Base-by-base conservation (phyloP, 345 rosid genomes). In the Durio zibethinus region DNA sequence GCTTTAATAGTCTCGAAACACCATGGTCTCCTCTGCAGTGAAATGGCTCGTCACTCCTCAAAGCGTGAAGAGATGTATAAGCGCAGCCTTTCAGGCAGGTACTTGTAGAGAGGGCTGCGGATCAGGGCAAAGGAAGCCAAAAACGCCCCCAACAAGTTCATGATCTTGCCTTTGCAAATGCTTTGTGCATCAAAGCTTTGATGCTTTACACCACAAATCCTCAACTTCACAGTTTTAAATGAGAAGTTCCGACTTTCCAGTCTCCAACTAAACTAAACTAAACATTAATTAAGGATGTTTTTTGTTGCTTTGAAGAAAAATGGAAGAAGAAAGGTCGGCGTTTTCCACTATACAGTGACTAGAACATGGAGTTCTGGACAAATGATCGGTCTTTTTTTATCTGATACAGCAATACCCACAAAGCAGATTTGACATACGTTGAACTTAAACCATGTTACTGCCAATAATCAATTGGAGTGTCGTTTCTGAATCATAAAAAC, bases 71-170 rank as follows among this genome's bases (percentile, higher is more conserved):
- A 52, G 62, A 72, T 31, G 75, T 72, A 72, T 9, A 48, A 33
- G 29, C 61, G 61, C 61, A 72, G 43, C 0, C 18, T 72, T 52
- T 50, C 61, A 1, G 75, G 61, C 18, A 72, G 18, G 43, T 18
- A 72, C 21, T 10, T 48, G 61, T 31, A 72, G 16, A 71, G 25
- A 0, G 29, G 20, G 43, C 43, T 50, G 0, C 45, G 60, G 20
- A 50, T 31, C 45, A 50, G n/a, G 20, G 61, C 45, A 52, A 72
- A 4, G 27, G 75, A 72, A 48, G 61, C 75, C 38, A 50, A 50
- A 16, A 72, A 72, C 7, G 75, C 61, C 75, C 62, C 50, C 27
- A 72, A 10, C 16, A 45, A 72, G 75, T 35, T 50, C 75, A 72
- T 72, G 66, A 1, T 31, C 29, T 45, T 68, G 73, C 5, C 73